Evolutionary conservation across 2,329 filamentous ascomycete genomes (phyloP), one percentile per base, ranked within the genome.

Genomic region (Mariannaea elegans): DNA sequence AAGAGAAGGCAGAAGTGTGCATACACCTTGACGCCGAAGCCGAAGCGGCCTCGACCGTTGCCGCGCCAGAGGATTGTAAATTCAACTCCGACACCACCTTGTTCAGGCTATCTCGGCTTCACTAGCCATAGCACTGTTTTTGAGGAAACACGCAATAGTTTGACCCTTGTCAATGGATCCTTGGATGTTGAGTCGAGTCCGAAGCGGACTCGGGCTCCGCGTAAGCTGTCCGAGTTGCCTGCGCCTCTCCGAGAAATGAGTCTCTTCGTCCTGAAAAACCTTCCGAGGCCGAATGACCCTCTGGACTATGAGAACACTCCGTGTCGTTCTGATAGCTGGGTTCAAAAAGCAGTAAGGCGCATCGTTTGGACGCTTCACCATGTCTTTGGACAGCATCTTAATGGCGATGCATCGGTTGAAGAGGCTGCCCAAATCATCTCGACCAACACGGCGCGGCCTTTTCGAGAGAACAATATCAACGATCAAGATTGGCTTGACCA

Each of bases 61-160:
- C 34, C 38, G 24, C 24, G 9, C 24, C 24, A 27, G 3, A 44
- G 14, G 18, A 45, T 39, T 16, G 45, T 53, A 12, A 58, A 38
- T 21, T 62, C 67, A 8, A 63, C 61, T 2, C 65, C 64, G n/a
- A 60, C 69, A 14, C 56, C 71, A 6, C 56, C 63, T 13, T 44
- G 52, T 3, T 56, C 67, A 13, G 80, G 80, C 1, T 81, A 81
- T 68, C 72, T 82, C n/a, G 80, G 80, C 52, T 80, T 76, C 64
- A 81, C 78, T 2, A 81, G 78, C 55, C 78, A 78, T 61, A 77
- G 72, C 46, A 72, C 74, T 13, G 77, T 81, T 19, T 78, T 77
- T 46, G 76, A 78, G 19, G 79, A 81, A 56, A 78, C 79, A 1
- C 72, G 76, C 8, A 76, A 74, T 38, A 79, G 73, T 16, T 65